Evolutionary conservation across 768 basidiomycete genomes (phyloP).

Genomic region (Tylopilus sp.): DNA sequence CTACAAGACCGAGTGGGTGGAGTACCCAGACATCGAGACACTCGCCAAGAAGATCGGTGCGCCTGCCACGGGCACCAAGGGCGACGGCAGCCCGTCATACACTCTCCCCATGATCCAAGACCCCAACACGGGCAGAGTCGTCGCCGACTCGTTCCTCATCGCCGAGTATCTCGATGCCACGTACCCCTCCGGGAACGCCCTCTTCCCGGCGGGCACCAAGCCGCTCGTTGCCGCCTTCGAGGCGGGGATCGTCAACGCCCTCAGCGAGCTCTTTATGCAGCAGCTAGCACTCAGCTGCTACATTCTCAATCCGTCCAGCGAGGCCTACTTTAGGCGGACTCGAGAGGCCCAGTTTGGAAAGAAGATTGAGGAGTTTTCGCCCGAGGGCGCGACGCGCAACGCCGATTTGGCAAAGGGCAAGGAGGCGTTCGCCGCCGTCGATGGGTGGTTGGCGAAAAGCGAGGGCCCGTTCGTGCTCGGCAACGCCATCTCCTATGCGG

Average conservation of each 20-base stretch:
- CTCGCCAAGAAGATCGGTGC: slow-evolving; percentile 32
- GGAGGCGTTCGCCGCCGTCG: slow-evolving; percentile 25
- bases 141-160: slow-evolving; percentile 42
- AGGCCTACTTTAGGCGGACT: slow-evolving; percentile 32
- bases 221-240: slow-evolving; percentile 42
- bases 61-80: slow-evolving; percentile 26
- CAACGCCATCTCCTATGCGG: slow-evolving; percentile 33
- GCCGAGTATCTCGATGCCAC: slow-evolving; percentile 44
- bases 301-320: slow-evolving; percentile 27
- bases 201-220: slow-evolving; percentile 41
- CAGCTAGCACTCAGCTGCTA: slow-evolving; percentile 12
- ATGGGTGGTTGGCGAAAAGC: slow-evolving; percentile 30
- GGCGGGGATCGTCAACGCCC: slow-evolving; percentile 6
- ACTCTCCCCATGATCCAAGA: slow-evolving; percentile 43
- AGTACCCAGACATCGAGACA: slow-evolving; percentile 39
- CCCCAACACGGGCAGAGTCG: slow-evolving; percentile 30
- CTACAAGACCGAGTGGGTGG: slow-evolving; percentile 42
- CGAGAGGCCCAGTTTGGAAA: slow-evolving; percentile 31
- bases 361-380: slow-evolving; percentile 36
- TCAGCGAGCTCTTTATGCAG: slow-evolving; percentile 9
- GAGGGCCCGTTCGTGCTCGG: slow-evolving; percentile 35
- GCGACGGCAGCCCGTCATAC: slow-evolving; percentile 33
- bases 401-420: slow-evolving; percentile 28
- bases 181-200: slow-evolving; percentile 35
- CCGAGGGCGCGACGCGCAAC: slow-evolving; percentile 24